Conservation (phyloP, 345 rosid species). For the Gossypium longicalyx region DNA sequence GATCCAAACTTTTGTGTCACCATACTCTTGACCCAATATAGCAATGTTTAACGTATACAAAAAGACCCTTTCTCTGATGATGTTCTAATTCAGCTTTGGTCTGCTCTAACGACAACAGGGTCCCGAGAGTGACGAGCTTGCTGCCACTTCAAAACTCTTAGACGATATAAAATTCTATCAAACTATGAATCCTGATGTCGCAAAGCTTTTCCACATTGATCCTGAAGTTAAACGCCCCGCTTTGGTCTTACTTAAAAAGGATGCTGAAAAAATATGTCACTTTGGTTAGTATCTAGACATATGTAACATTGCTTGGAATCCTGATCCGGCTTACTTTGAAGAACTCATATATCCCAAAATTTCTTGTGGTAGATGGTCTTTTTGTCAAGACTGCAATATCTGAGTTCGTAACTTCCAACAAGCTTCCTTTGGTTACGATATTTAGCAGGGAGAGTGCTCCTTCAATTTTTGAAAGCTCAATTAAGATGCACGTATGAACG, state of each 20-base stretch:
- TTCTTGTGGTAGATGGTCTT: slow-evolving; percentile 61
- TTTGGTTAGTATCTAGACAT: slow-evolving; percentile 53
- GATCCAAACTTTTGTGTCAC: background rate
- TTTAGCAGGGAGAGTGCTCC: slow-evolving; percentile 80
- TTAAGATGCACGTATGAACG: slow-evolving; percentile 72
- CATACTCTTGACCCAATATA: background rate
- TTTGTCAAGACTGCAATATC: slow-evolving; percentile 70
- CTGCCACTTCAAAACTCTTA: slow-evolving; percentile 82
- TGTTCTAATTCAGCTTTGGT: background rate
- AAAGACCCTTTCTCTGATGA: background rate
- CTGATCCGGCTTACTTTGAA: slow-evolving; percentile 4
- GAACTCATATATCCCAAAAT: slow-evolving; percentile 6
- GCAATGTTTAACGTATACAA: background rate
- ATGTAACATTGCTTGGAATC: background rate
- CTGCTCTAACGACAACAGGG: slow-evolving; percentile 42
- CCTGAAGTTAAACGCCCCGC: slow-evolving; percentile 74
- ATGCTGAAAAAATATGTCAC: slow-evolving; percentile 72
- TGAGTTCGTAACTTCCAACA: slow-evolving; percentile 68
- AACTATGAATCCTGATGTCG: slow-evolving; percentile 79
- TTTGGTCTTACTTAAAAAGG: slow-evolving; percentile 73
- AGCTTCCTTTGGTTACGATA: slow-evolving; percentile 78
- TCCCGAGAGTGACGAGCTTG: slow-evolving; percentile 68
- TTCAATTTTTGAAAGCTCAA: slow-evolving; percentile 70
- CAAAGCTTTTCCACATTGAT: slow-evolving; percentile 89
- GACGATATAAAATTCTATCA: slow-evolving; percentile 90